Evolutionary conservation across 2,329 filamentous ascomycete genomes (phyloP), one percentile per base, ranked within the genome.

Genomic region (Basipetospora chlamydospora): DNA sequence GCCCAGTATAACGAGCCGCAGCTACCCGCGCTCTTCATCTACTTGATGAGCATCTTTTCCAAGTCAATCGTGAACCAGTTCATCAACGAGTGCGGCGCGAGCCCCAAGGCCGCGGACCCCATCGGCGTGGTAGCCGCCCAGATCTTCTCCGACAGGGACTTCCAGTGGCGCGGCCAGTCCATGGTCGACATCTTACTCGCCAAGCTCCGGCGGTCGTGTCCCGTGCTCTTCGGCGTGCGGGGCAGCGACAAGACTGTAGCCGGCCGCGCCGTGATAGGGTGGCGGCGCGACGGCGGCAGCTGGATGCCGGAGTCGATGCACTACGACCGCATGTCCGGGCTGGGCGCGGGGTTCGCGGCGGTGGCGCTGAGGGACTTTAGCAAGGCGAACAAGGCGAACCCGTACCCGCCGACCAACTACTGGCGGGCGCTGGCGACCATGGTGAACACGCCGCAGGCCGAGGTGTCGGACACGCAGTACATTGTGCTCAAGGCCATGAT

Each of bases 101-200:
- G 74, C 37, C 66, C 73, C 1, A 71, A 70, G 42, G 67, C 72
- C 5, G 84, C 83, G 8, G 81, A 90, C 46, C 79, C 82, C 1
- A 69, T 92, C 30, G 85, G 85, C n/a, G 72, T 88, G 17, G 65
- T 87, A 17, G 68, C 77, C 1, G 80, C 79, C 6, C 73, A 77
- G 43, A 68, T 92, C 21, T 88, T 92, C 52, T 79, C 81, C 1
- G 66, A 70, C 36, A 65, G 72, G 13, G 66, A 73, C 12, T 80
- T 83, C 49, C 63, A 70, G 37, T 81, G 76, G 66, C 69, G 77
- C 35, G 78, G 74, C 7, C 58, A 69, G 33, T 69, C 77, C 1
- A 64, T 93, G 40, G 77, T 85, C 36, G 83, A 92, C 51, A 82
- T 96, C 41, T 65, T 96, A 21, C 78, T 93, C 48, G 65, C 87